Evolutionary conservation across 2,329 filamentous ascomycete species (phyloP), one percentile per base, ranked within the genome.

Genomic region (Penicillium sp.): DNA sequence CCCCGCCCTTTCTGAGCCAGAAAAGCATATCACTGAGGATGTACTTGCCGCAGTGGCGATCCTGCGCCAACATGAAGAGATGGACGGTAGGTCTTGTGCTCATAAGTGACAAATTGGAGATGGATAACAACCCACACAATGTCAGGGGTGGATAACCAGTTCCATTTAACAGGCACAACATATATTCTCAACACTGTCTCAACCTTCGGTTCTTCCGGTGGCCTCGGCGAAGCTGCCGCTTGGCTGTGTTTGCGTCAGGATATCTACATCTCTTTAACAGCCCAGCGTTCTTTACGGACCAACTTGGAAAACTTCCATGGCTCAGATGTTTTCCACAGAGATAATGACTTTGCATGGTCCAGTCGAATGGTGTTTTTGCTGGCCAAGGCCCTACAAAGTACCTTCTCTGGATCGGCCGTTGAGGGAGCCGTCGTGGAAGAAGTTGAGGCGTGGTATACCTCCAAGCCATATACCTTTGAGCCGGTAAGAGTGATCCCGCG

Each of bases 171-270:
- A 11, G 65, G 63, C 2, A 62, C 63, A 11, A 63, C 59, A 4
- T 59, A 56, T 16, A 59, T 69, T 3, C 48, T 68, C n/a, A 63
- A 62, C 21, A 59, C 62, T 1, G 57, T 68, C 7, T 62, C 64
- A 1, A 58, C 53, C 2, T 65, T 67, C 36, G 64, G 63, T 4
- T 59, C 59, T 2, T 65, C 62, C 0, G 64, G 65, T n/a, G 65
- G 65, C 4, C 47, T 68, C 3, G 59, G 61, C 0, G 65, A 68
- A 39, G 63, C 64, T 7, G 63, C 64, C n/a, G 63, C 61, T 14
- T 68, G 65, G 65, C 53, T 67, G 14, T 63, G 60, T 17, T 47
- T 69, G 2, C 56, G 65, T n/a, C 61, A 68, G 36, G 63, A 67
- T 37, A 64, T 69, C 11, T 67, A 67, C 39, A 51, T 65, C 7